These are phyloP conservation scores for Xylaria intraflava DNA, from an alignment of 495 filamentous ascomycete genomes.

Conservation along the genomic window DNA sequence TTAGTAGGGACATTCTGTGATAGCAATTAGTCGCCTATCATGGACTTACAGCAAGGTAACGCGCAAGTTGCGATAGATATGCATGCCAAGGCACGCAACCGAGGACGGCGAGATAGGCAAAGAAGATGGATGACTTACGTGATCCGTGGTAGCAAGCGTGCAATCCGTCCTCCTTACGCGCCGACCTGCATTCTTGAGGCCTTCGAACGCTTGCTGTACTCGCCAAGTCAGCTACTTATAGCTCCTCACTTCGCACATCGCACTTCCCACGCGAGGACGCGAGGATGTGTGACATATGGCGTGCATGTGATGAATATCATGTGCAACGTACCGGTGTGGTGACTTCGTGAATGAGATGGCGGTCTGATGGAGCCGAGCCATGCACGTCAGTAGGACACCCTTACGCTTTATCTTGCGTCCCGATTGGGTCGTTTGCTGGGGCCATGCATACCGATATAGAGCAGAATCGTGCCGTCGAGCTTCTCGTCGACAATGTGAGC, in stretches of 20 bases:
- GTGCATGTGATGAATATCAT: background rate
- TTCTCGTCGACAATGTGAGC: slow-evolving; percentile 91
- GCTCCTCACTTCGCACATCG: background rate
- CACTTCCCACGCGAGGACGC: no score
- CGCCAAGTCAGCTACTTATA: slow-evolving; percentile 1
- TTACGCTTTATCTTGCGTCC: background rate
- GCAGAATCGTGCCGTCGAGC: slow-evolving; percentile 81
- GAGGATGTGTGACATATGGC: background rate
- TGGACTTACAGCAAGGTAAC: background rate
- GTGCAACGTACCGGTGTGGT: slow-evolving; percentile 69
- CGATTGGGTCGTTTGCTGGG: background rate
- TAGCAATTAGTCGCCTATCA: slow-evolving; percentile 5
- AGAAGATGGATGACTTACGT: slow-evolving; percentile 58
- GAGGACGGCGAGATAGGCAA: background rate
- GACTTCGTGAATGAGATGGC: slow-evolving; percentile 96
- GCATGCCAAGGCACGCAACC: background rate
- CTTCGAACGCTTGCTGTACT: slow-evolving; percentile 87
- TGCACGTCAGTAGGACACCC: slow-evolving; percentile 12
- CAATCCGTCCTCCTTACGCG: slow-evolving; percentile 90
- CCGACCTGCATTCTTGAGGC: slow-evolving; percentile 77
- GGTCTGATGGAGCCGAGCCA: slow-evolving; percentile 44
- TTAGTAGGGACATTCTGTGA: slow-evolving; percentile 83
- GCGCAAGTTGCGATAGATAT: background rate
- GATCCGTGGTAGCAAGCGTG: slow-evolving; percentile 93
- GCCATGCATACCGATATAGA: slow-evolving; percentile 72